These are phyloP conservation scores for Torulaspora globosa DNA, from an alignment of 1,139 yeast genomes.

Conservation along the genomic window DNA sequence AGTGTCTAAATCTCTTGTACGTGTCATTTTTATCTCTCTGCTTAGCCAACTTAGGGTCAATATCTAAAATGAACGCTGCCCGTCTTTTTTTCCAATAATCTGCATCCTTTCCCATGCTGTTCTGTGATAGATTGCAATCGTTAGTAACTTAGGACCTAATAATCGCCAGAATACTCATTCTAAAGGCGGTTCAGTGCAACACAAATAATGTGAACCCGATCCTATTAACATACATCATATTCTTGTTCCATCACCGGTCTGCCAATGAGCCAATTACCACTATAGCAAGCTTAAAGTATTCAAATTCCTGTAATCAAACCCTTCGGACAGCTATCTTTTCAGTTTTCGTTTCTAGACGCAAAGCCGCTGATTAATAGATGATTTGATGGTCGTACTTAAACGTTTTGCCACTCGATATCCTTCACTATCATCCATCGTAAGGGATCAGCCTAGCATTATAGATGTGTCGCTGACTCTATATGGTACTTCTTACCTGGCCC, in stretches of 20 bases:
- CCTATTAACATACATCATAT: conserved; percentile 1
- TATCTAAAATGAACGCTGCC: conserved; percentile 46
- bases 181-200: not conserved
- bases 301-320: not conserved
- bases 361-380: not conserved
- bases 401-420: not conserved
- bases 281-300: not conserved
- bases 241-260: not conserved
- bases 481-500: not conserved
- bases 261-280: not conserved
- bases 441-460: not conserved
- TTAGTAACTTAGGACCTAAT: conserved; percentile 7
- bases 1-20: conserved; percentile 55
- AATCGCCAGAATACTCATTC: not conserved
- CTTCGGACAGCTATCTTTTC: not conserved
- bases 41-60: conserved; percentile 57
- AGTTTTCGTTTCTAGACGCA: not conserved
- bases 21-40: conserved; percentile 65
- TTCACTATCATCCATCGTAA: not conserved
- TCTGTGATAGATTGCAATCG: conserved; percentile 7
- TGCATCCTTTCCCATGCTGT: conserved; percentile 10
- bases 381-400: not conserved
- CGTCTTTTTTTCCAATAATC: conserved; percentile 43
- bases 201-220: not conserved
- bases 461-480: not conserved